These are phyloP conservation scores for Ustilago trichophora DNA, from an alignment of 1,284 basidiomycete species.

Conservation along the genomic window DNA sequence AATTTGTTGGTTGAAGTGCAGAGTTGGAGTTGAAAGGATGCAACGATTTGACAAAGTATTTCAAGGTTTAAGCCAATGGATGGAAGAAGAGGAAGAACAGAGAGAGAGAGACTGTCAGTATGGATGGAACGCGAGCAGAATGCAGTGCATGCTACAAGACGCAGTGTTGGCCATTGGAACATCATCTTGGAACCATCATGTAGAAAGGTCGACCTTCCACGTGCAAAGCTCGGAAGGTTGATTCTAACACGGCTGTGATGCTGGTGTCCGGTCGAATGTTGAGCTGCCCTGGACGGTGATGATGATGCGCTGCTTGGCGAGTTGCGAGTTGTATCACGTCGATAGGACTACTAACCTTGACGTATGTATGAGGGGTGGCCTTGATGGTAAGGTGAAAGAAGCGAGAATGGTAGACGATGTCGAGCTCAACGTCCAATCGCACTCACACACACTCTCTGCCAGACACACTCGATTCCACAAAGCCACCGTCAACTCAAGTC, in stretches of 20 bases:
- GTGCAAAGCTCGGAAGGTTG: too few relatives aligned
- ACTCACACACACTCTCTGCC: background rate
- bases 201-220: background rate
- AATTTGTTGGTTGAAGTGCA: too few relatives aligned
- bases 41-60: background rate
- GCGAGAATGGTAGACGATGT: constrained; percentile 12
- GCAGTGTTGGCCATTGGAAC: background rate
- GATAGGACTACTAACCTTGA: constrained; percentile 47
- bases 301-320: constrained; percentile 9
- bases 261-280: background rate
- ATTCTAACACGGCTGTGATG: too few relatives aligned
- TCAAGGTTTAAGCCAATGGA: background rate
- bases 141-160: background rate
- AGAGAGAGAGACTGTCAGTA: constrained; percentile 22
- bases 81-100: background rate
- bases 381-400: constrained; percentile 50
- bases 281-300: background rate
- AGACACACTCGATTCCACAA: background rate
- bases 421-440: constrained; percentile 29
- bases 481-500: background rate
- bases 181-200: background rate
- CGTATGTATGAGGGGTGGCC: constrained; percentile 47
- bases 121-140: background rate
- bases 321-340: background rate
- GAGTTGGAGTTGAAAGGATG: too few relatives aligned